Conservation (phyloP, 2,329 filamentous ascomycete species). For the Pseudocercospora fijiensis region DNA sequence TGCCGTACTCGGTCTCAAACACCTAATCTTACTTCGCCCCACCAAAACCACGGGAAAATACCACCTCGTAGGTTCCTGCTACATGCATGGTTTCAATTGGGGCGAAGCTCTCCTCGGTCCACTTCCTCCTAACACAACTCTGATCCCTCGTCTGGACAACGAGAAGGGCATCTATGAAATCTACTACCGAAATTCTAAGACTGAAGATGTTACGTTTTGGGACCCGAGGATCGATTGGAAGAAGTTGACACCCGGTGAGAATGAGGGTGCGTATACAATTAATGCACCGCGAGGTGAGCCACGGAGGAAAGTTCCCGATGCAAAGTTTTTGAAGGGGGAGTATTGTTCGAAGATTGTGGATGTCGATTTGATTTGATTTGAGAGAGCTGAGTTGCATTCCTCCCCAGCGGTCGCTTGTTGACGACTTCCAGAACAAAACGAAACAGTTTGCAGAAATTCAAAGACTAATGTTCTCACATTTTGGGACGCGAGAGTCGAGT, state of each 20-base stretch:
- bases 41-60: neutral
- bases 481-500: too few relatives aligned
- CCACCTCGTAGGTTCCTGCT: constrained; percentile 16
- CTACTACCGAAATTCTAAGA: constrained; percentile 1
- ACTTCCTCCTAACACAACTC: neutral
- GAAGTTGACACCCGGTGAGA: neutral
- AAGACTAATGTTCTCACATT: too few relatives aligned
- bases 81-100: constrained; percentile 13
- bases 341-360: constrained; percentile 7
- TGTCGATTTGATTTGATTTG: constrained; percentile 9
- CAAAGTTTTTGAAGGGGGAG: constrained; percentile 2
- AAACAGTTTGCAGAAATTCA: too few relatives aligned
- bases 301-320: constrained; percentile 10
- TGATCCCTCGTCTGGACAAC: constrained; percentile 1
- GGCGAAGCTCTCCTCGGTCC: constrained; percentile 18
- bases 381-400: too few relatives aligned
- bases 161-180: neutral
- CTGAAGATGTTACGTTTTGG: constrained; percentile 9
- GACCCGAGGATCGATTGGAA: constrained; percentile 19
- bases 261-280: constrained; percentile 9
- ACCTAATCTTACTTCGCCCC: constrained; percentile 1
- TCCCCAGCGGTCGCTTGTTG: too few relatives aligned
- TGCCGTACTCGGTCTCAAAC: constrained; percentile 10
- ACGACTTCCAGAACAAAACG: too few relatives aligned
- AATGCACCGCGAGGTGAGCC: constrained; percentile 10